Percentiles rank a stretch among this genome's conserved stretches.
Conservation (phyloP, 2,329 filamentous ascomycete species). For the Colletotrichum tanaceti region DNA sequence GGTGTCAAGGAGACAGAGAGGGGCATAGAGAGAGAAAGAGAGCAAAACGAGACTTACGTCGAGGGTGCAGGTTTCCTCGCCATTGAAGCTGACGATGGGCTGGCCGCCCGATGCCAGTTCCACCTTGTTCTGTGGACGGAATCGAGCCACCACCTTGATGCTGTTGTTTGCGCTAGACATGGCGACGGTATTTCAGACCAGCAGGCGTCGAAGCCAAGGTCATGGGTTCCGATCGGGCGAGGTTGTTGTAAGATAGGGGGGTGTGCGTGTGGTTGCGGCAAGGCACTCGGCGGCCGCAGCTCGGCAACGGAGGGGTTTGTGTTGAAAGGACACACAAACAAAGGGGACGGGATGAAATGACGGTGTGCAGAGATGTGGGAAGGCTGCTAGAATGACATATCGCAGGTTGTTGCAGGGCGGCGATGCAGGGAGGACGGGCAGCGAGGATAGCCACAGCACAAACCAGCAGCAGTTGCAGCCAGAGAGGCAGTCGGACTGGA, state of each 20-base stretch:
- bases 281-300: slow-evolving; percentile 39
- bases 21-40: no score
- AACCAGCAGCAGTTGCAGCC: slow-evolving; percentile 38
- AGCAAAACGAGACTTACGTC: slow-evolving; percentile 69
- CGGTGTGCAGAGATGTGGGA: slow-evolving; percentile 38
- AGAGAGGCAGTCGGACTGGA: slow-evolving; percentile 32
- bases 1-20: neutral
- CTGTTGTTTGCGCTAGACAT: slow-evolving; percentile 73
- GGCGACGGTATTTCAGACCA: slow-evolving; percentile 48
- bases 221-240: slow-evolving; percentile 34
- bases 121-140: slow-evolving; percentile 95
- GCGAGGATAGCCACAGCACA: slow-evolving; percentile 26
- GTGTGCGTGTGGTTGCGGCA: slow-evolving; percentile 30
- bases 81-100: slow-evolving; percentile 89
- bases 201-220: slow-evolving; percentile 32
- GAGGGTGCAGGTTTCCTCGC: slow-evolving; percentile 87
- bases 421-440: slow-evolving; percentile 3
- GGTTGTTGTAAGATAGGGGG: slow-evolving; percentile 14
- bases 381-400: slow-evolving; percentile 40
- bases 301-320: slow-evolving; percentile 34
- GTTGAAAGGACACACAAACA: slow-evolving; percentile 39
- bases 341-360: slow-evolving; percentile 38
- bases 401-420: slow-evolving; percentile 36
- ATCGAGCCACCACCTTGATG: slow-evolving; percentile 95
- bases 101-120: slow-evolving; percentile 91